Conservation (phyloP, 306 rosid genomes). For the Pyrus bretschneideri region DNA sequence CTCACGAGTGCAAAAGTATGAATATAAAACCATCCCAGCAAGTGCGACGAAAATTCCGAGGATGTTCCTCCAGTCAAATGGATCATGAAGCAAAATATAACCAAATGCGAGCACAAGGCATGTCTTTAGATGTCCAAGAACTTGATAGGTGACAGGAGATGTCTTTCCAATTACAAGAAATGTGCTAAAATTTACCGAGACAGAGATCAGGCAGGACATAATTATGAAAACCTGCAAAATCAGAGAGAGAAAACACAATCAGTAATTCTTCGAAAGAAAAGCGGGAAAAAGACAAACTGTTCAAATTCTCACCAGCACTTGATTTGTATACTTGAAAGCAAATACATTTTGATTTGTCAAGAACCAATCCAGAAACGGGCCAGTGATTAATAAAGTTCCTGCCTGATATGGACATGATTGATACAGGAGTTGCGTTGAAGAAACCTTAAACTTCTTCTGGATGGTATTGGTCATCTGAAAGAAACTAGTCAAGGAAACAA, state of each 20-base stretch:
- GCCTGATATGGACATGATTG: slow-evolving; percentile 93
- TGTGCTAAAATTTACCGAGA: slow-evolving; percentile 94
- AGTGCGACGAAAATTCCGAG: slow-evolving; percentile 74
- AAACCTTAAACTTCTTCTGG: slow-evolving; percentile 89
- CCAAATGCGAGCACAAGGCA: slow-evolving; percentile 91
- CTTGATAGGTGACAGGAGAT: slow-evolving; percentile 96
- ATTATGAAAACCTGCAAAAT: slow-evolving; percentile 63
- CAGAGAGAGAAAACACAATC: slow-evolving; percentile 8
- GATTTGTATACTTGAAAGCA: slow-evolving; percentile 76
- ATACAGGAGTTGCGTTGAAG: slow-evolving; percentile 93
- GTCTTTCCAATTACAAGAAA: slow-evolving; percentile 95
- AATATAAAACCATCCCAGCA: slow-evolving; percentile 82
- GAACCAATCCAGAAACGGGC: slow-evolving; percentile 79
- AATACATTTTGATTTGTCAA: slow-evolving; percentile 74
- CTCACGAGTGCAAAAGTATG: slow-evolving; percentile 65
- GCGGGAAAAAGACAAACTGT: not conserved
- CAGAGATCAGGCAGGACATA: slow-evolving; percentile 85
- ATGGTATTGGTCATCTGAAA: slow-evolving; percentile 96
- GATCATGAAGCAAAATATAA: slow-evolving; percentile 75
- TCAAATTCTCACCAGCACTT: slow-evolving; percentile 73
- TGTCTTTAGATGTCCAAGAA: slow-evolving; percentile 94
- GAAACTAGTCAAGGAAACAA: slow-evolving; percentile 52
- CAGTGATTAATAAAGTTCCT: slow-evolving; percentile 67
- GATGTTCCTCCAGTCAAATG: slow-evolving; percentile 90
- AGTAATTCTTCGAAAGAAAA: not conserved